Evolutionary conservation across 768 basidiomycete species (phyloP).

Genomic region (Mycena indigotica): DNA sequence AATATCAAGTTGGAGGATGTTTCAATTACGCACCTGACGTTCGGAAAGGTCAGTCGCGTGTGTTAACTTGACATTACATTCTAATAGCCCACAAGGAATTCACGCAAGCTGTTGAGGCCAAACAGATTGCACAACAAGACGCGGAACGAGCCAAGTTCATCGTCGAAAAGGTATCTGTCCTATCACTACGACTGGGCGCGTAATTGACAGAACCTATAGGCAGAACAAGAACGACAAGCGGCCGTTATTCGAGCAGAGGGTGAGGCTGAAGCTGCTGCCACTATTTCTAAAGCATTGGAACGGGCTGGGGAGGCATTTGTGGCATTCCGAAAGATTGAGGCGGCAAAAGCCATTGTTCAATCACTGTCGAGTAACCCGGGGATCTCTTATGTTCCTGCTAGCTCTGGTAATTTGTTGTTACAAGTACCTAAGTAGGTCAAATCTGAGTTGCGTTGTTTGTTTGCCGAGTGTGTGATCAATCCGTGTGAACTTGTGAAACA

Average conservation of each 20-base stretch:
- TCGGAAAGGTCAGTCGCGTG: constrained; percentile 67
- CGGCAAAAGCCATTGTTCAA: constrained; percentile 94
- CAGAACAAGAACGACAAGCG: constrained; percentile 98
- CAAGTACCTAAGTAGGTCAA: constrained; percentile 64
- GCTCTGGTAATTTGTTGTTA: constrained; percentile 78
- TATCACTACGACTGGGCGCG: background rate
- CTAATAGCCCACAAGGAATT: constrained; percentile 65
- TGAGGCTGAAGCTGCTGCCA: constrained; percentile 95
- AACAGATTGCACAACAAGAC: constrained; percentile 99
- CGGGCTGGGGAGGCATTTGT: constrained; percentile 97
- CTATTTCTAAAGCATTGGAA: constrained; percentile 87
- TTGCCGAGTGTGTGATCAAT: constrained; percentile 1
- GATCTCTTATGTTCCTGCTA: constrained; percentile 87
- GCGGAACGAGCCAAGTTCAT: constrained; percentile 99
- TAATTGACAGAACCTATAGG: constrained; percentile 48
- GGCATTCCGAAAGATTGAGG: constrained; percentile 93
- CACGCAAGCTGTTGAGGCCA: constrained; percentile 98
- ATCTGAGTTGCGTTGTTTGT: too few species aligned
- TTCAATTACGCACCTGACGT: constrained; percentile 90
- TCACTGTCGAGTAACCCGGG: constrained; percentile 79
- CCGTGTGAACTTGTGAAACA: background rate
- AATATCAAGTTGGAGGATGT: constrained; percentile 96
- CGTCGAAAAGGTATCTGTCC: constrained; percentile 81
- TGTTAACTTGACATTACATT: constrained; percentile 7
- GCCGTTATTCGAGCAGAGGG: constrained; percentile 98